A percentile compares a stretch with the other conserved stretches of the same genome.
These are phyloP conservation scores for Ochromonas danica DNA, from an alignment of 108 stramenopile genomes.

Conservation along the genomic window DNA sequence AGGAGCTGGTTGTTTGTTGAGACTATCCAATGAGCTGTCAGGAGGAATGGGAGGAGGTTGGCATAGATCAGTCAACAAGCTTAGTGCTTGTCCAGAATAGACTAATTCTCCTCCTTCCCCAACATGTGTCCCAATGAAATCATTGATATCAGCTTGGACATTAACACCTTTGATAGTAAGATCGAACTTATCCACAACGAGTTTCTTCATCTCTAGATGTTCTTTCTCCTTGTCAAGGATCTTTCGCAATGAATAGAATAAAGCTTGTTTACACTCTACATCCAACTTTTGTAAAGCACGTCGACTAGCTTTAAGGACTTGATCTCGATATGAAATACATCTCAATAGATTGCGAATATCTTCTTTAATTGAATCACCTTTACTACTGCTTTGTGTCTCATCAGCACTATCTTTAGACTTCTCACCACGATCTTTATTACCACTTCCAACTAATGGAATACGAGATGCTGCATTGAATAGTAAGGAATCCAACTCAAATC, in stretches of 20 bases:
- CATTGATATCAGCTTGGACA: background rate
- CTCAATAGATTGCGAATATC: background rate
- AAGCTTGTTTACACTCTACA: constrained; percentile 26
- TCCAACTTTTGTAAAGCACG: constrained; percentile 29
- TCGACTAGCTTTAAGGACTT: constrained; percentile 19
- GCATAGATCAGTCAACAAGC: constrained; percentile 19
- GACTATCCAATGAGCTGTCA: too few relatives aligned
- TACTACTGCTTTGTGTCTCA: too few relatives aligned
- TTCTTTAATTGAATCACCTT: too few relatives aligned
- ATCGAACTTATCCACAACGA: constrained; percentile 29
- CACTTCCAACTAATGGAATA: too few relatives aligned
- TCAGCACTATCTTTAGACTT: too few relatives aligned
- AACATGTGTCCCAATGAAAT: constrained; percentile 20
- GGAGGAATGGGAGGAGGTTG: too few relatives aligned
- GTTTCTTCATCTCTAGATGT: background rate
- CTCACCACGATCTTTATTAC: too few relatives aligned
- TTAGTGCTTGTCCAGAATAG: constrained; percentile 12
- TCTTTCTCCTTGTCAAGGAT: constrained; percentile 24
- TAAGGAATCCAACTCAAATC: constrained; percentile 8
- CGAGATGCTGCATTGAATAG: too few relatives aligned
- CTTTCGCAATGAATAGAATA: constrained; percentile 19
- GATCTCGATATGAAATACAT: background rate
- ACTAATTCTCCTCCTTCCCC: background rate
- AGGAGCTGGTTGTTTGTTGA: too few relatives aligned
- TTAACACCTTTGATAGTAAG: background rate